A percentile compares a stretch with the other conserved stretches of the same genome.
Conservation (phyloP, 2,329 filamentous ascomycete species). For the Allantophomopsis lycopodina region DNA sequence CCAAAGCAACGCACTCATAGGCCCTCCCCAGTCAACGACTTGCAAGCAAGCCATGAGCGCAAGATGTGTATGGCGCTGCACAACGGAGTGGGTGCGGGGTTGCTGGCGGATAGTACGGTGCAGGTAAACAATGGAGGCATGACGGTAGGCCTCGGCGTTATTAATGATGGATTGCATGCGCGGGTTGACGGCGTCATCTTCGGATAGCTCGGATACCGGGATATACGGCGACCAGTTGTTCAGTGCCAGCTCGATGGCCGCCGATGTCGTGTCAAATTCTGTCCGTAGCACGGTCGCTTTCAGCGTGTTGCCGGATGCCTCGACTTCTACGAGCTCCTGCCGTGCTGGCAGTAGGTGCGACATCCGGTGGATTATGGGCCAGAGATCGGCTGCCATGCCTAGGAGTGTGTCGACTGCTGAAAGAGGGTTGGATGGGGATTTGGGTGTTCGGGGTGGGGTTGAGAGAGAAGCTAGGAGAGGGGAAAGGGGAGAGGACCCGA, state of each 20-base stretch:
- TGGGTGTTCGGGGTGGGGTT: slow-evolving; percentile 25
- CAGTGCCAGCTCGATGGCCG: slow-evolving; percentile 40
- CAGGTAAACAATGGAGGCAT: slow-evolving; percentile 31
- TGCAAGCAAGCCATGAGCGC: slow-evolving; percentile 38
- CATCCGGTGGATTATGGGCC: slow-evolving; percentile 48
- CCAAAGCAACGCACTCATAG: slow-evolving; percentile 51
- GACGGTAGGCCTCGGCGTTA: slow-evolving; percentile 35
- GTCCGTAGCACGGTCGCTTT: slow-evolving; percentile 13
- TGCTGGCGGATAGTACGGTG: slow-evolving; percentile 25
- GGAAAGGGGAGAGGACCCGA: slow-evolving; percentile 42
- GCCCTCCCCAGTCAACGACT: slow-evolving; percentile 39
- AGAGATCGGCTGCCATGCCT: slow-evolving; percentile 46
- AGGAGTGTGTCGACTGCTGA: slow-evolving; percentile 43
- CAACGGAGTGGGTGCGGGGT: slow-evolving; percentile 29
- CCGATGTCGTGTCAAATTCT: slow-evolving; percentile 24
- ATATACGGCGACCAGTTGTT: slow-evolving; percentile 38
- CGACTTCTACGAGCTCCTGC: slow-evolving; percentile 31
- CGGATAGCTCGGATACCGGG: background rate
- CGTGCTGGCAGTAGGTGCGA: slow-evolving; percentile 40
- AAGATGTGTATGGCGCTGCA: slow-evolving; percentile 37
- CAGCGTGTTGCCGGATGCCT: slow-evolving; percentile 22
- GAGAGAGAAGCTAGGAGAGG: slow-evolving; percentile 31
- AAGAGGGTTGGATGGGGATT: slow-evolving; percentile 31
- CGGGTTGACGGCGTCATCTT: slow-evolving; percentile 3
- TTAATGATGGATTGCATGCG: slow-evolving; percentile 20